phyloP scores from a whole-genome alignment of 192 early-diverging fungal genomes.

The Backusella psychrophila region DNA sequence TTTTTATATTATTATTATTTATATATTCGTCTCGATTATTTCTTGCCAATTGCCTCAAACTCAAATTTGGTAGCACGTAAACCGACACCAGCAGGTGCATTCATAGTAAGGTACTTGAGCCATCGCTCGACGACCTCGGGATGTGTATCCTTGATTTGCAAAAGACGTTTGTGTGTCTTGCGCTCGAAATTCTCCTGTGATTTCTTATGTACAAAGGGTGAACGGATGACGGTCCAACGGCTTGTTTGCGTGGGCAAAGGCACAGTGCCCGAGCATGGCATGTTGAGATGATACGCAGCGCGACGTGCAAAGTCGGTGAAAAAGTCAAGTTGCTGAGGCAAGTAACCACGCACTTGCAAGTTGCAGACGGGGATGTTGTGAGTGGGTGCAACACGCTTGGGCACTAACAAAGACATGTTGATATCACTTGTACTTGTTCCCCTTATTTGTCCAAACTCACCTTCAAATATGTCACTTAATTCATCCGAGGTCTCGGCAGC shows the following conservation, averaged over 20 bases:
- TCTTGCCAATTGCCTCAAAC: conserved; percentile 46
- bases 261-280: conserved; percentile 71
- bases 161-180: conserved; percentile 77
- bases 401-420: conserved; percentile 16
- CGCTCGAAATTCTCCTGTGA: conserved; percentile 96
- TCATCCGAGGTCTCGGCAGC: neutral
- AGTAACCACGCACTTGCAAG: conserved; percentile 74
- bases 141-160: conserved; percentile 80
- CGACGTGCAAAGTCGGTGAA: conserved; percentile 82
- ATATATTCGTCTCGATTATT: neutral
- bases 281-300: conserved; percentile 69
- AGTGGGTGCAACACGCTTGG: conserved; percentile 50
- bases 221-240: conserved; percentile 86
- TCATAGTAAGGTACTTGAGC: conserved; percentile 76
- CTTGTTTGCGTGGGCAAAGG: conserved; percentile 70
- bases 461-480: conserved; percentile 25
- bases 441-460: neutral
- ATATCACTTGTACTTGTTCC: too few relatives aligned
- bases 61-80: conserved; percentile 76
- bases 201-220: conserved; percentile 96
- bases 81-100: conserved; percentile 84
- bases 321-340: conserved; percentile 86
- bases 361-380: conserved; percentile 73
- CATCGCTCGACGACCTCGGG: conserved; percentile 71
- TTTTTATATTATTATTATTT: neutral